phyloP scores from a whole-genome alignment of 345 rosid species.

The Camelina sativa region DNA sequence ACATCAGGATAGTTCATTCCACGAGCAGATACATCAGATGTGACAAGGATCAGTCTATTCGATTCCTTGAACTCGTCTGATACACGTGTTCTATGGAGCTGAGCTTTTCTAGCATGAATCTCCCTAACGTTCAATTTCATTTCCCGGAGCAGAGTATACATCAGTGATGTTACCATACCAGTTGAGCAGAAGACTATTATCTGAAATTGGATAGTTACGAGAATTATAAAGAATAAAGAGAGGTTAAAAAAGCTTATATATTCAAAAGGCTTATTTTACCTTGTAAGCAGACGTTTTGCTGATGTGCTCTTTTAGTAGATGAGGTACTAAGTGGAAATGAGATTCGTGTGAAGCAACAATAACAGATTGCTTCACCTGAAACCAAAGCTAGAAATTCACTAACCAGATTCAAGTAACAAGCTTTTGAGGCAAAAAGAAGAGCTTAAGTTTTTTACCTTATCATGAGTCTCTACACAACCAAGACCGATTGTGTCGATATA shows the following conservation, averaged over 20 bases:
- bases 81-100: constrained; percentile 71
- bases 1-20: constrained; percentile 98
- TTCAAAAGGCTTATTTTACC: constrained; percentile 45
- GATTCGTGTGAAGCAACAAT: constrained; percentile 70
- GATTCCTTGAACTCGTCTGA: constrained; percentile 85
- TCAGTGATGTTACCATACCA: constrained; percentile 85
- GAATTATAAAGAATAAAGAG: not conserved
- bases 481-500: constrained; percentile 79
- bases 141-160: constrained; percentile 73
- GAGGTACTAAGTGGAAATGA: constrained; percentile 78
- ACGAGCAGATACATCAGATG: constrained; percentile 93
- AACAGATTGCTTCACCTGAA: constrained; percentile 79
- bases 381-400: constrained; percentile 14
- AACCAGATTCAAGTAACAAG: constrained; percentile 21
- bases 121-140: constrained; percentile 88
- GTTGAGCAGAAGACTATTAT: constrained; percentile 91
- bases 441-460: constrained; percentile 52
- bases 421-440: not conserved
- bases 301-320: constrained; percentile 72
- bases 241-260: not conserved
- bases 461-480: constrained; percentile 82
- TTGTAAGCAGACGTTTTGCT: constrained; percentile 64
- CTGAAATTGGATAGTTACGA: constrained; percentile 48
- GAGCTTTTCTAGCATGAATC: constrained; percentile 93
- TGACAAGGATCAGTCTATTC: constrained; percentile 73